Evolutionary conservation across 2,329 filamentous ascomycete genomes (phyloP), one percentile per base, ranked within the genome.

Genomic region (Hypoxylon sp.): DNA sequence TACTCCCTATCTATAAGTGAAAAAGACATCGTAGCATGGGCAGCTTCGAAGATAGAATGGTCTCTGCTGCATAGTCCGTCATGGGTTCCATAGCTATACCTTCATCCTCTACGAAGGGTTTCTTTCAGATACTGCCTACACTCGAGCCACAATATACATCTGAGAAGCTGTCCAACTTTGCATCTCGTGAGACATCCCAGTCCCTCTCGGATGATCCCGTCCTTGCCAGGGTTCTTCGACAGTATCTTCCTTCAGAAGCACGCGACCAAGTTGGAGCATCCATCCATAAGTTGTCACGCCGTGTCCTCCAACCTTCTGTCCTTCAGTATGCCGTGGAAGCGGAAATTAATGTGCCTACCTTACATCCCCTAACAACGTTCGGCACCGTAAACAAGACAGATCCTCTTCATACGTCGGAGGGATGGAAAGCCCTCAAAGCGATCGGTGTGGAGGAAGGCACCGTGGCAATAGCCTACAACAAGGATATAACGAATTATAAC

Each of bases 351-450:
- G 59, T 52, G 17, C 71, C 65, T 2, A 60, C 45, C 14, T 28
- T 71, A 32, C 63, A 58, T 32, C 38, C 71, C 30, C 46, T 70
- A 23, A 67, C 61, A 25, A 72, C 65, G 0, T 70, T 70, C 14
- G 67, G 70, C 2, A 28, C 60, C 13, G 52, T 60, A 4, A 72
- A 72, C 34, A 43, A 46, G 14, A 56, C 49, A 5, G 70, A 72
- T 46, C 65, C 70, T 30, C 67, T 72, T 14, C 34, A 41, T 19
- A 66, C 63, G 0, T 65, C 58, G 30, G 50, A 62, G 25, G 71
- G 71, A 25, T 73, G 71, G 71, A 68, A 62, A 28, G 65, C 58
- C 4, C 60, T 73, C 1, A 70, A 72, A 34, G 53, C 56, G 2
- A 67, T 72, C 14, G 66, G 69, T 10, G 56, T 68, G 14, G 55